A percentile compares a stretch with the other conserved stretches of the same genome.
Evolutionary conservation across 352 stramenopile species (phyloP).

Genomic region (Pythium chondricola): DNA sequence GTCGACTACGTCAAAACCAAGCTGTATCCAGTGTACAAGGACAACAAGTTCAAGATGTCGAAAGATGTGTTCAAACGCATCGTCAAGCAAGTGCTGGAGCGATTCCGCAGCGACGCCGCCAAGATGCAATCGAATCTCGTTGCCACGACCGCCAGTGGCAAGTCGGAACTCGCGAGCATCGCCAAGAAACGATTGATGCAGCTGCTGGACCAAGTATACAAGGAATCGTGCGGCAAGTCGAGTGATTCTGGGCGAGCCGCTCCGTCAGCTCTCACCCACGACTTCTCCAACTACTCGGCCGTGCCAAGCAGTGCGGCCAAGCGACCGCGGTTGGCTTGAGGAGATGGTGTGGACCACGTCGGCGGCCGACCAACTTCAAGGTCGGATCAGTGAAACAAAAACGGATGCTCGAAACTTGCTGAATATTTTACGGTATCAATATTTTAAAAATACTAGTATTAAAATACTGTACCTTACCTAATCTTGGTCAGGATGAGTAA

Average conservation of each 20-base stretch:
- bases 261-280: not conserved
- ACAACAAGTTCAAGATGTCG: conserved; percentile 44
- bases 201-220: conserved; percentile 59
- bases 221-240: too few relatives aligned
- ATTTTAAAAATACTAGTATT: too few relatives aligned
- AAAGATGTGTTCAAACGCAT: conserved; percentile 79
- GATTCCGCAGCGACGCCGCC: conserved; percentile 53
- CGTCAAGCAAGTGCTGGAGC: conserved; percentile 54
- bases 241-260: too few relatives aligned
- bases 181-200: conserved; percentile 62
- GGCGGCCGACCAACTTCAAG: conserved; percentile 3
- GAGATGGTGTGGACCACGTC: too few relatives aligned
- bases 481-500: too few relatives aligned
- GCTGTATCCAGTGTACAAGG: conserved; percentile 75
- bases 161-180: conserved; percentile 33
- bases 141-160: conserved; percentile 7
- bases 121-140: conserved; percentile 56
- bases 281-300: not conserved
- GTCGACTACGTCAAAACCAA: conserved; percentile 80
- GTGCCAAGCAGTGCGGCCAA: too few relatives aligned
- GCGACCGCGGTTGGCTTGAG: too few relatives aligned
- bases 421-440: not conserved
- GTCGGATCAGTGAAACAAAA: not conserved
- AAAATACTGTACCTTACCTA: too few relatives aligned
- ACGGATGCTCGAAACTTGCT: not conserved